Base-by-base conservation (phyloP, 768 basidiomycete species). In the Termitomyces sp. region DNA sequence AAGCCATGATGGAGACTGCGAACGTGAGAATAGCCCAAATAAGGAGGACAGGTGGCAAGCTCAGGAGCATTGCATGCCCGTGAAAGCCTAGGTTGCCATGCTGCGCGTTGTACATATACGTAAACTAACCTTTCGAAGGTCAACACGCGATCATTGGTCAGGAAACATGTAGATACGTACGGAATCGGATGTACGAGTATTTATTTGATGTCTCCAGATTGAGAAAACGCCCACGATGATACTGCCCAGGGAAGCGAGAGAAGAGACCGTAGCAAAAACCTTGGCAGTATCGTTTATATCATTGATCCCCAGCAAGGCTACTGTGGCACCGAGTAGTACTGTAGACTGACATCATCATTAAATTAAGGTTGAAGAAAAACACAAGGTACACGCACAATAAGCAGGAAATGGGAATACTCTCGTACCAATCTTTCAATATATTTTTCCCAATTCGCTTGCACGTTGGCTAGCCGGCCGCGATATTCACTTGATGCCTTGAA, bases 371-470 rank as follows among this genome's bases (percentile, higher is more conserved):
- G 24, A 58, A 10, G 13, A 18, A 45, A 46, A 30, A 43, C 38
- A 10, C 24, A 10, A 51, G 30, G 47, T 53, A 16, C 40, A 68
- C 80, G 71, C 59, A 83, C 82, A 36, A 84, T 77, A 7, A 83
- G 73, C 20, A 83, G 69, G 59, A 84, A 83, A 57, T 83, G 77
- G 9, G 80, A 79, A 63, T 83, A 83, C 60, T 83, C 82, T 58
- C 77, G 71, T 6, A 79, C 78, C 6, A 84, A 72, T 36, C 80
- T 75, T 36, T 76, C 72, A 24, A 81, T 76, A 56, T 82, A 83
- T 16, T 61, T 64, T 53, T 79, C 72, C 81, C 82, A 84, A 42
- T 72, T 78, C 48, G 72, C 65, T 60, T 80, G 77, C n/a, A 82
- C 70, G 40, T 71, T 77, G 2, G 73, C 69, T 26, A 83, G 68